phyloP scores from a whole-genome alignment of 345 rosid genomes.

The Boechera stricta region DNA sequence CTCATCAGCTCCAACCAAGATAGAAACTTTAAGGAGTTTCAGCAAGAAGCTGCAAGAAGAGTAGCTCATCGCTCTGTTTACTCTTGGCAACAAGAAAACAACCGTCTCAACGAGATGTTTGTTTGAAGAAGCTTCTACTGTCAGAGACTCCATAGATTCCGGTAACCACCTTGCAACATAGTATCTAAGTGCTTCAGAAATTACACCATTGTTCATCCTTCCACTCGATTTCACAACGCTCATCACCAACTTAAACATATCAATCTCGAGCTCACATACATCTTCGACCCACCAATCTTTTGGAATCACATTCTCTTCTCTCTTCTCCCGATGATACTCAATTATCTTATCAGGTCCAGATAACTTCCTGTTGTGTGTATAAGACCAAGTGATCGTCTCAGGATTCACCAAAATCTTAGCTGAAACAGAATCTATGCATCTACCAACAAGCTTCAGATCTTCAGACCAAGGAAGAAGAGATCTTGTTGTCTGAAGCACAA shows the following conservation, averaged over 20 bases:
- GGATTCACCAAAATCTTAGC: slow-evolving; percentile 81
- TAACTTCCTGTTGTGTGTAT: slow-evolving; percentile 78
- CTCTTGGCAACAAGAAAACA: slow-evolving; percentile 68
- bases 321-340: slow-evolving; percentile 52
- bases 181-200: slow-evolving; percentile 79
- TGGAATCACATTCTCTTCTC: slow-evolving; percentile 59
- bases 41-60: slow-evolving; percentile 84
- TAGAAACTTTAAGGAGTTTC: slow-evolving; percentile 72
- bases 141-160: slow-evolving; percentile 60
- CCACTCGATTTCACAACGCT: slow-evolving; percentile 72
- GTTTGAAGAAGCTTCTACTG: slow-evolving; percentile 58
- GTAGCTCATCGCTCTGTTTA: slow-evolving; percentile 53
- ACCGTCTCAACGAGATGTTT: slow-evolving; percentile 73
- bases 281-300: slow-evolving; percentile 99
- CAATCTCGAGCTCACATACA: slow-evolving; percentile 79
- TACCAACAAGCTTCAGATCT: slow-evolving; percentile 78
- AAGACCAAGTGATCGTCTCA: slow-evolving; percentile 79
- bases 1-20: slow-evolving; percentile 66
- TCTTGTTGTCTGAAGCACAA: slow-evolving; percentile 84
- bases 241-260: slow-evolving; percentile 73
- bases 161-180: slow-evolving; percentile 88
- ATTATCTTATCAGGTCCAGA: slow-evolving; percentile 57
- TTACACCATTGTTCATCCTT: slow-evolving; percentile 65
- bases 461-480: slow-evolving; percentile 91
- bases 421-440: slow-evolving; percentile 87